Percentiles rank a stretch among this genome's conserved stretches.
Conservation (phyloP, 2,329 filamentous ascomycete genomes). For the Penicillium hesseltinei region DNA sequence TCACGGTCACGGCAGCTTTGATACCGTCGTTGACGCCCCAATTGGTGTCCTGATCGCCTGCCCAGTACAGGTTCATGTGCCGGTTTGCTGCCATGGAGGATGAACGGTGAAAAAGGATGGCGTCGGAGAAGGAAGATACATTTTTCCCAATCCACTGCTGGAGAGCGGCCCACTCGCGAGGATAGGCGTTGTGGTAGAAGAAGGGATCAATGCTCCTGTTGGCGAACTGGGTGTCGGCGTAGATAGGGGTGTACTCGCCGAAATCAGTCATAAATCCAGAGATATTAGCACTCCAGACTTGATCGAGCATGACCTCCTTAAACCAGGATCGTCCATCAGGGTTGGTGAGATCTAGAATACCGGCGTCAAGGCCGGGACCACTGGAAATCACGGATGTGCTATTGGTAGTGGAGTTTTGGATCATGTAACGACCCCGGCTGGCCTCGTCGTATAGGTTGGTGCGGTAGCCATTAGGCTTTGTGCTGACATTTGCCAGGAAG, state of each 20-base stretch:
- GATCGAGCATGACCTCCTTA: constrained; percentile 30
- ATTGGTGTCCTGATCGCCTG: constrained; percentile 38
- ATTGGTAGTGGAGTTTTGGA: constrained; percentile 37
- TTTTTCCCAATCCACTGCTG: constrained; percentile 31
- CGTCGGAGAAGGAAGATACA: constrained; percentile 29
- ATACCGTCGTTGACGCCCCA: constrained; percentile 38
- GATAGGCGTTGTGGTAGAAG: constrained; percentile 39
- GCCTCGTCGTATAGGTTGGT: constrained; percentile 36
- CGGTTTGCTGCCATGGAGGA: constrained; percentile 32
- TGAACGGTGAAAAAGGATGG: constrained; percentile 38
- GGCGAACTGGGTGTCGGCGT: constrained; percentile 26
- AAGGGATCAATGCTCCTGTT: constrained; percentile 29
- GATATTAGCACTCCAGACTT: constrained; percentile 38
- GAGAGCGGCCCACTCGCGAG: constrained; percentile 33
- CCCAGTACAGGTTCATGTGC: constrained; percentile 42
- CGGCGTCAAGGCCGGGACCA: constrained; percentile 38
- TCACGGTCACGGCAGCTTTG: constrained; percentile 35
- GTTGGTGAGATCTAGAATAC: constrained; percentile 40
- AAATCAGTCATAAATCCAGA: constrained; percentile 40
- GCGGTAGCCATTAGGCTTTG: constrained; percentile 32
- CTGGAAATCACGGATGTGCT: constrained; percentile 35
- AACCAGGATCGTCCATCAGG: constrained; percentile 33
- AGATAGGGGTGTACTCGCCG: constrained; percentile 37
- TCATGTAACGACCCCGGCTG: constrained; percentile 29
- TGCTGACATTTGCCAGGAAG: constrained; percentile 37